A percentile compares a stretch with the other conserved stretches of the same genome.
These are phyloP conservation scores for Tuber magnatum DNA, from an alignment of 495 filamentous ascomycete species.

Conservation along the genomic window DNA sequence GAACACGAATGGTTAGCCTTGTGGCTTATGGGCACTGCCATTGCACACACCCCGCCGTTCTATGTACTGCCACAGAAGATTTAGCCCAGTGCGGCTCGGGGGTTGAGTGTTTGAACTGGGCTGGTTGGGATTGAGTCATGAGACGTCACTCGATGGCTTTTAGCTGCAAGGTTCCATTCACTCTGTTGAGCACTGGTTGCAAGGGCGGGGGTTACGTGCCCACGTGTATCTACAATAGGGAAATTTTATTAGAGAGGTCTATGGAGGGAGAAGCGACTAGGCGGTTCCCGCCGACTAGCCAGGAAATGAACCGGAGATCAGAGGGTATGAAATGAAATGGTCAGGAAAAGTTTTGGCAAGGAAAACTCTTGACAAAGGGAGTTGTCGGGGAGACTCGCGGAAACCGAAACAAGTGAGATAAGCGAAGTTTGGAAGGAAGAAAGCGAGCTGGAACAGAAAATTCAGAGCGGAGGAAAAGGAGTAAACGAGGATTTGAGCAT, in stretches of 20 bases:
- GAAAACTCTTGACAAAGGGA: neutral
- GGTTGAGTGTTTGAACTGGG: neutral
- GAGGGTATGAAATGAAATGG: neutral
- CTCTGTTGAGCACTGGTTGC: neutral
- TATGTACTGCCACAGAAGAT: neutral
- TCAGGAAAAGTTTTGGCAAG: neutral
- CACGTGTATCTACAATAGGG: neutral
- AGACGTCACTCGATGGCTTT: neutral
- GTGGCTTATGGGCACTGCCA: neutral
- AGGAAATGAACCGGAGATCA: neutral
- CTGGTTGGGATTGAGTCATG: neutral
- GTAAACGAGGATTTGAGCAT: neutral
- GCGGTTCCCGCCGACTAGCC: neutral
- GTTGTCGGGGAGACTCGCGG: slow-evolving; percentile 14
- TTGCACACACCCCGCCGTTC: neutral
- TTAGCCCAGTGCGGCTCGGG: neutral
- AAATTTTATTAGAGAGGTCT: neutral
- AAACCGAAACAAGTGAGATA: neutral
- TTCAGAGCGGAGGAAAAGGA: neutral
- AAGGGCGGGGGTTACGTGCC: neutral
- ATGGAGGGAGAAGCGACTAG: neutral
- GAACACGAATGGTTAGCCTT: neutral
- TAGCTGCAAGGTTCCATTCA: neutral
- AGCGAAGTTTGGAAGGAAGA: neutral
- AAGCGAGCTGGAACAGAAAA: neutral